A percentile compares a stretch with the other conserved stretches of the same genome.
Evolutionary conservation across 2,329 filamentous ascomycete genomes (phyloP).

Genomic region (Aureobasidium pullulans): DNA sequence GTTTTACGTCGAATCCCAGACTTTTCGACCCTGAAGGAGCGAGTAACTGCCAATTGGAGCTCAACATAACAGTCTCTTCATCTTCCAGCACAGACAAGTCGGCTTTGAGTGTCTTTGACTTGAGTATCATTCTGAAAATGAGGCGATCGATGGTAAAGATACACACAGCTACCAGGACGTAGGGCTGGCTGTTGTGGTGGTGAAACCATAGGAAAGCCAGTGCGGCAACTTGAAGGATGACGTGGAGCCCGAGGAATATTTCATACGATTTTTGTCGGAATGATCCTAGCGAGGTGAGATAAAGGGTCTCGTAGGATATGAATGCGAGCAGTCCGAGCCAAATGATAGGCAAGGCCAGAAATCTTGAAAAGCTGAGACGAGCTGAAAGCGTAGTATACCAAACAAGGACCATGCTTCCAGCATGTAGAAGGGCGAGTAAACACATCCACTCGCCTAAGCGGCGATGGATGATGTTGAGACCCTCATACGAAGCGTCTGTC

Average conservation of each 20-base stretch:
- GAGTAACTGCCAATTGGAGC: constrained; percentile 36
- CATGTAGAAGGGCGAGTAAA: constrained; percentile 51
- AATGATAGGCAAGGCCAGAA: constrained; percentile 47
- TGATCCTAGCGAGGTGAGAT: constrained; percentile 52
- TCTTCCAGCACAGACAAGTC: constrained; percentile 50
- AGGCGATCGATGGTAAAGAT: constrained; percentile 54
- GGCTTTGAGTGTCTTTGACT: constrained; percentile 42
- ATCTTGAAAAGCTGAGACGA: constrained; percentile 37
- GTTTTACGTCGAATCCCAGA: constrained; percentile 24
- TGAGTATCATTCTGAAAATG: constrained; percentile 49
- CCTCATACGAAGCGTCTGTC: constrained; percentile 59
- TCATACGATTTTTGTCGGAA: constrained; percentile 58
- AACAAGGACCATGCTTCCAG: constrained; percentile 45
- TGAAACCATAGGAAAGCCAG: constrained; percentile 55
- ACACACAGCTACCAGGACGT: constrained; percentile 44
- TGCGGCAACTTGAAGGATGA: constrained; percentile 49
- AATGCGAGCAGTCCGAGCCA: constrained; percentile 50
- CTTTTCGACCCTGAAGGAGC: constrained; percentile 3
- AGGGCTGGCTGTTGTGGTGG: constrained; percentile 45
- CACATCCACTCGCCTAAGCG: constrained; percentile 56
- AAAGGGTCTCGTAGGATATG: constrained; percentile 53
- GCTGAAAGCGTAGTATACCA: constrained; percentile 49
- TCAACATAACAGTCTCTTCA: constrained; percentile 46
- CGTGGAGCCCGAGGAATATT: constrained; percentile 52
- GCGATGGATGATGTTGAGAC: constrained; percentile 58